phyloP scores from a whole-genome alignment of 306 rosid species.

The Crataegus laevigata region DNA sequence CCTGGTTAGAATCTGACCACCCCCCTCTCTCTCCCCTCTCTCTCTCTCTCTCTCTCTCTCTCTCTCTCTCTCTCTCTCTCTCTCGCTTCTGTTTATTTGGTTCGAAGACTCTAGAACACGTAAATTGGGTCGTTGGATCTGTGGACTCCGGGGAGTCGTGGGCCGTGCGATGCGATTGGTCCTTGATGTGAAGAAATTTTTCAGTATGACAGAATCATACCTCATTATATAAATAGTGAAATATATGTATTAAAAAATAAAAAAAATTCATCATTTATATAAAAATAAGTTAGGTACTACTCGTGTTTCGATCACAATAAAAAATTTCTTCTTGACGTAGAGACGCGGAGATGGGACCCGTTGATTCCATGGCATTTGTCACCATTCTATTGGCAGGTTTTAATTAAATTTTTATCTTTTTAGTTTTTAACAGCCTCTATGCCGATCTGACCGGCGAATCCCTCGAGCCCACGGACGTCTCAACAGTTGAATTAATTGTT shows the following conservation, averaged over 20 bases:
- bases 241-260: too few species aligned
- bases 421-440: constrained; percentile 3
- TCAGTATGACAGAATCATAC: rapidly evolving
- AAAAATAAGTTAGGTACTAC: too few species aligned
- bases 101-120: constrained; percentile 67
- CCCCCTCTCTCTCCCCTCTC: background rate
- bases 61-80: constrained; percentile 3
- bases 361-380: constrained; percentile 19
- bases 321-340: too few species aligned
- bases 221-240: rapidly evolving
- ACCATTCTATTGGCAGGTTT: background rate
- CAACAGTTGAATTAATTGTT: background rate
- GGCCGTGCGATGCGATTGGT: constrained; percentile 20
- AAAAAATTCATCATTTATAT: rapidly evolving
- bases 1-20: constrained; percentile 41
- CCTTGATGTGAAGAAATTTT: background rate
- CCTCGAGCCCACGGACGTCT: background rate
- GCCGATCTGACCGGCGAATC: constrained; percentile 21
- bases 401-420: background rate
- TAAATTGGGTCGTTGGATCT: constrained; percentile 26
- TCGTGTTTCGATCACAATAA: too few species aligned
- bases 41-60: background rate
- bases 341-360: constrained; percentile 26
- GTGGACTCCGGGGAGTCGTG: constrained; percentile 1
- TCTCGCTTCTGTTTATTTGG: background rate